Base-by-base conservation (phyloP, 768 basidiomycete genomes). In the Baorangia bicolor region DNA sequence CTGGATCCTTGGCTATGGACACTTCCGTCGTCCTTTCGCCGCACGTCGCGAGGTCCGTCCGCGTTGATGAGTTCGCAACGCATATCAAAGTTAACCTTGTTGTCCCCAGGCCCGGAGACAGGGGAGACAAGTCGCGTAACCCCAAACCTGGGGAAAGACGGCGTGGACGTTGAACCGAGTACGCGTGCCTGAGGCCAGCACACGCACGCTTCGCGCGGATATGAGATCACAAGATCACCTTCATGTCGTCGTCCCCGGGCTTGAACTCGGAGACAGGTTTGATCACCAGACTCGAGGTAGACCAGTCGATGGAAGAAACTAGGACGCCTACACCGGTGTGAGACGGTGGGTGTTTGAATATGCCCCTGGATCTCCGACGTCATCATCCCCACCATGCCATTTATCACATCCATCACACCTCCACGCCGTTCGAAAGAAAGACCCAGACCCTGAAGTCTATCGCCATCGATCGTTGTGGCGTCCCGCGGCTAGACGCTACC, bases 371-470 rank as follows among this genome's bases (percentile, higher is more conserved):
- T 23, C 9, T 43, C 21, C 40, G 35, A 8, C 23, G 30, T 28
- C 13, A 51, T 23, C 21, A 37, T n/a, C 23, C 25, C 51, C 28
- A 31, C 11, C 31, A 31, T 30, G 35, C 9, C 14, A 33, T 11
- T 5, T 20, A 33, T 42, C 44, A 34, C 45, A 16, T 28, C 25
- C 5, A 30, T 33, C 44, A 50, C 35, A 46, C 41, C 34, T 55
- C 39, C 27, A 50, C 1, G 47, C n/a, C 30, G 38, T 18, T 46
- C 27, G 49, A 52, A 16, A 35, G 18, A 12, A 13, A 9, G 47
- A 37, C 8, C 39, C 12, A 14, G 64, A 50, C 59, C 63, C 56
- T 60, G 56, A 44, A 54, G 63, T 55, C 56, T 48, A 58, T 64
- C 41, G 45, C 34, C 13, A 56, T 51, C 30, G 40, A 49, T 62